Evolutionary conservation across 495 filamentous ascomycete genomes (phyloP).

Genomic region (Neurospora cerealis): DNA sequence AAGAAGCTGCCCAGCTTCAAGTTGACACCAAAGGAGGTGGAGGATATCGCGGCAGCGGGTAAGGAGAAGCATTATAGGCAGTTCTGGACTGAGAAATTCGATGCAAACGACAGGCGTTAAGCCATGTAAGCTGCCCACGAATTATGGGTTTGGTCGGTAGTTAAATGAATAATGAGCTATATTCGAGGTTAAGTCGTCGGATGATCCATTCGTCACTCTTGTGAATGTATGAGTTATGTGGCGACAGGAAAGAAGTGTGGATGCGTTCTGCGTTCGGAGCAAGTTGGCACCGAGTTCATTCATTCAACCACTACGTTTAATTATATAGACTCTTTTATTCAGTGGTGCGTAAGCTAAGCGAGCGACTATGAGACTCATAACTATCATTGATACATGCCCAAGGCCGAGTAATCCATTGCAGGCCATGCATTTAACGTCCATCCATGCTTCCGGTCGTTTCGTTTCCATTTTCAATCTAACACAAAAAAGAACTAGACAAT

Average conservation of each 20-base stretch:
- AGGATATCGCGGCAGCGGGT: conserved; percentile 52
- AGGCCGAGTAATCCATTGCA: conserved; percentile 19
- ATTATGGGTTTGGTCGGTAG: neutral
- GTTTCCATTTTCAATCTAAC: conserved; percentile 6
- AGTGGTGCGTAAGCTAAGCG: conserved; percentile 11
- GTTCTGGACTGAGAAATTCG: conserved; percentile 57
- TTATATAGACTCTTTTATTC: neutral
- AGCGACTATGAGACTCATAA: conserved; percentile 24
- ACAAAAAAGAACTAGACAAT: conserved; percentile 9
- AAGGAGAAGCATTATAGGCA: conserved; percentile 57
- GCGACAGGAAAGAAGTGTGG: neutral
- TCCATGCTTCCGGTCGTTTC: neutral
- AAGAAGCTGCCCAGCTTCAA: conserved; percentile 50
- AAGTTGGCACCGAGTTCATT: neutral
- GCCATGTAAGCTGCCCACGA: neutral
- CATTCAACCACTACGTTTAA: neutral
- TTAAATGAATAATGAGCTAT: neutral
- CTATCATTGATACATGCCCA: conserved; percentile 27
- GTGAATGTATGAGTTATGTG: neutral
- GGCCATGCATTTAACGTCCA: conserved; percentile 21
- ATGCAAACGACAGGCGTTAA: conserved; percentile 47
- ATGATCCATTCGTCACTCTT: neutral
- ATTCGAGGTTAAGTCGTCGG: neutral
- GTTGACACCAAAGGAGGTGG: conserved; percentile 60
- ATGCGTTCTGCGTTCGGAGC: neutral